Conservation (phyloP, 1,284 basidiomycete genomes). For the Cryptococcus amylolentus region DNA sequence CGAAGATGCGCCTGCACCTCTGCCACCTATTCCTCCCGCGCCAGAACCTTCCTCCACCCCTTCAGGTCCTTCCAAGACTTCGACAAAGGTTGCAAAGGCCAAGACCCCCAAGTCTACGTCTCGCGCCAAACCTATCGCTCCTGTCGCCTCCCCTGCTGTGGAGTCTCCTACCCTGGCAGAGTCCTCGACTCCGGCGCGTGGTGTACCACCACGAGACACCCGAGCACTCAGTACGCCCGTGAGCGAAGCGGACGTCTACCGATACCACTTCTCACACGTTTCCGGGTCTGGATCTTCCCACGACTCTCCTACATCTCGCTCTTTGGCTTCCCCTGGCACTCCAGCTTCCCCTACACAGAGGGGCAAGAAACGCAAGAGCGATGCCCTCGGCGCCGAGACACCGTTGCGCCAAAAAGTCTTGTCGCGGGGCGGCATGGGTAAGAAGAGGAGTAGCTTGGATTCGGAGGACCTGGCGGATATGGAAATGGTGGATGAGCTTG, state of each 20-base stretch:
- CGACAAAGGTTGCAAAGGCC: neutral
- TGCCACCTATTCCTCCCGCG: neutral
- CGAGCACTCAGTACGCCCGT: neutral
- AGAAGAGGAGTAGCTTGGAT: neutral
- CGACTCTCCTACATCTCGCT: neutral
- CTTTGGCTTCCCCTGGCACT: neutral
- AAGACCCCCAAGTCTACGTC: neutral
- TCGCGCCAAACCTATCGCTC: neutral
- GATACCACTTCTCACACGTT: constrained; percentile 5
- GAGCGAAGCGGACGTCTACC: constrained; percentile 8
- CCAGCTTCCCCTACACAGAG: neutral
- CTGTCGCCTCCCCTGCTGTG: neutral
- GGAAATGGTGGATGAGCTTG: neutral
- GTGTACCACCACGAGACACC: neutral
- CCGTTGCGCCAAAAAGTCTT: neutral
- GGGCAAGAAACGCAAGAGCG: neutral
- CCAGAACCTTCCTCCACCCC: no score
- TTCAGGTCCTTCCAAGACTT: neutral
- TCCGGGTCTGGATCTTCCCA: neutral
- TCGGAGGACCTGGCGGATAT: neutral
- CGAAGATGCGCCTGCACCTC: neutral
- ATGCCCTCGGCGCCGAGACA: neutral
- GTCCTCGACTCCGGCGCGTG: neutral
- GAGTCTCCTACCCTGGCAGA: neutral
- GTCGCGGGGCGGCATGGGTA: neutral